These are phyloP conservation scores for Phytophthora ohioensis DNA, from an alignment of 352 stramenopile genomes.

Conservation along the genomic window DNA sequence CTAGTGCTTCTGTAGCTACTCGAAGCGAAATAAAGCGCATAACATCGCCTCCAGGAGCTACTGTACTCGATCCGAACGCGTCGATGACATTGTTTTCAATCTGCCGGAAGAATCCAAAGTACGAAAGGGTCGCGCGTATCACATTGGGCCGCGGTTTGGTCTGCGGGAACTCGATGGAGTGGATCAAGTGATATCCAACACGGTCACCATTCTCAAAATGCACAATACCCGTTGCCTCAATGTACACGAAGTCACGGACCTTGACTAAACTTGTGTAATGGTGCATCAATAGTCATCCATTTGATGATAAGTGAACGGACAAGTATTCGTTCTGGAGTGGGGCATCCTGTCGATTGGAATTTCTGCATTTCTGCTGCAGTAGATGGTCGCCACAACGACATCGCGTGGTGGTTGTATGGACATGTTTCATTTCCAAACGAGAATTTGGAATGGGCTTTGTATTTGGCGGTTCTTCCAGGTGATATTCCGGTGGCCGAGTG, in stretches of 20 bases:
- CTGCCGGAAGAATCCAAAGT: constrained; percentile 55
- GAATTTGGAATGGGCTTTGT: too few species aligned
- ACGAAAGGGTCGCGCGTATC: constrained; percentile 47
- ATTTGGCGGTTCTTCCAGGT: too few species aligned
- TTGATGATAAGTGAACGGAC: constrained; percentile 42
- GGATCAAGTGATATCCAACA: constrained; percentile 45
- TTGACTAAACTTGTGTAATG: constrained; percentile 28
- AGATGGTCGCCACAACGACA: too few species aligned
- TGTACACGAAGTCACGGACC: constrained; percentile 43
- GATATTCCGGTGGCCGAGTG: too few species aligned
- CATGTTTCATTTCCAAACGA: too few species aligned
- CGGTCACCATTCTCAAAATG: constrained; percentile 31
- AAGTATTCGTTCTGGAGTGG: too few species aligned
- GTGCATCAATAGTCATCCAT: constrained; percentile 42
- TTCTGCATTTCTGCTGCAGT: too few species aligned
- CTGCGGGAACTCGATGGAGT: constrained; percentile 50
- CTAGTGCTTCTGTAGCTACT: constrained; percentile 36
- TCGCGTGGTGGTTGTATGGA: too few species aligned
- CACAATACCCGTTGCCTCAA: constrained; percentile 44
- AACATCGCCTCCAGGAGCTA: constrained; percentile 38
- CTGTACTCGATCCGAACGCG: constrained; percentile 34
- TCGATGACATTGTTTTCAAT: constrained; percentile 44
- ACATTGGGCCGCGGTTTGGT: constrained; percentile 36
- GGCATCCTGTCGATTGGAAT: too few species aligned
- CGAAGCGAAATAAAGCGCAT: constrained; percentile 39